Percentiles rank a stretch among this genome's conserved stretches.
Evolutionary conservation across 2,329 filamentous ascomycete species (phyloP).

Genomic region (Arthrinium puccinioides): DNA sequence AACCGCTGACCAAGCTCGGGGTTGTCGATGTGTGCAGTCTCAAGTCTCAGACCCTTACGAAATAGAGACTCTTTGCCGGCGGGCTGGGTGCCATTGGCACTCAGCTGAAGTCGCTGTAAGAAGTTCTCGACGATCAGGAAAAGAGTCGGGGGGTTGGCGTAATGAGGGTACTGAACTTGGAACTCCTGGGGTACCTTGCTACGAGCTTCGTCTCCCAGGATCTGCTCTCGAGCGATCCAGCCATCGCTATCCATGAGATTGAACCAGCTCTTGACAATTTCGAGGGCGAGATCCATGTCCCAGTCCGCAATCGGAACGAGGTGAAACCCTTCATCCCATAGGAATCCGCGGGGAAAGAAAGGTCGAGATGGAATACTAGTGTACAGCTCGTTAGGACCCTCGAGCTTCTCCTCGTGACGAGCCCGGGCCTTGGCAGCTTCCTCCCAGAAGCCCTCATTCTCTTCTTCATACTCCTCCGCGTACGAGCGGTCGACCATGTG

Average conservation of each 20-base stretch:
- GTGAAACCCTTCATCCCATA: slow-evolving; percentile 98
- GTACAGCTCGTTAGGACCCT: slow-evolving; percentile 83
- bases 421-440: slow-evolving; percentile 75
- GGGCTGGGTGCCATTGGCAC: slow-evolving; percentile 37
- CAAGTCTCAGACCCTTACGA: slow-evolving; percentile 35
- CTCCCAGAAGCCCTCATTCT: slow-evolving; percentile 92
- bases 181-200: slow-evolving; percentile 94
- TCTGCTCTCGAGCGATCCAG: slow-evolving; percentile 96
- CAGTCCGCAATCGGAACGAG: slow-evolving; percentile 86
- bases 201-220: slow-evolving; percentile 82
- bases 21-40: slow-evolving; percentile 60
- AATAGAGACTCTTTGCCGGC: slow-evolving; percentile 35
- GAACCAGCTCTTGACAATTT: slow-evolving; percentile 94
- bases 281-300: slow-evolving; percentile 80
- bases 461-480: slow-evolving; percentile 89
- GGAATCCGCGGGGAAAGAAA: slow-evolving; percentile 93
- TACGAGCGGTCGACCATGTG: slow-evolving; percentile 86
- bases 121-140: slow-evolving; percentile 85
- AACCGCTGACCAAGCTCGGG: slow-evolving; percentile 62
- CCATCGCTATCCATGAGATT: slow-evolving; percentile 93
- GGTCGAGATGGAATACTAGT: slow-evolving; percentile 86
- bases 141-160: slow-evolving; percentile 91
- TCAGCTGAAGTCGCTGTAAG: slow-evolving; percentile 64
- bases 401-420: slow-evolving; percentile 59
- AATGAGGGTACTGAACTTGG: slow-evolving; percentile 92